Evolutionary conservation across 331 rosid species (phyloP).

Genomic region (Malus hybrid): DNA sequence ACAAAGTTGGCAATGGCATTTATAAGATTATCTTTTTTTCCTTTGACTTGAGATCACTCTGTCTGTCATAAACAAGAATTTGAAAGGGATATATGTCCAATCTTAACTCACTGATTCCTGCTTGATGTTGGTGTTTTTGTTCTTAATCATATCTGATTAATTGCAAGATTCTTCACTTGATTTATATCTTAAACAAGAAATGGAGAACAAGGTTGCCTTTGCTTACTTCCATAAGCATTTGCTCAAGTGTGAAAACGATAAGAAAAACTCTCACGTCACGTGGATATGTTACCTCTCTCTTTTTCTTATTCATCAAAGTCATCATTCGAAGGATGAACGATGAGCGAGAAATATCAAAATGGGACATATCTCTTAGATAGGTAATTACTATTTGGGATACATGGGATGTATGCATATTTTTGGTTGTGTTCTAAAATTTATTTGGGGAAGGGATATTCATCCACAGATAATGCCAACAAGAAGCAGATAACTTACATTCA

Average conservation of each 20-base stretch:
- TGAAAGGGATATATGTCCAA: neutral
- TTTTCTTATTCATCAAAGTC: neutral
- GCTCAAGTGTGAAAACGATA: neutral
- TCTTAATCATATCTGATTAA: neutral
- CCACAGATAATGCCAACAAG: constrained; percentile 23
- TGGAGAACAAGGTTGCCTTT: neutral
- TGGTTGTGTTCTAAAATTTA: no score
- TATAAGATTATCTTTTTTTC: neutral
- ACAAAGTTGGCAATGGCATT: neutral
- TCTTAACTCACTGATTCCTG: neutral
- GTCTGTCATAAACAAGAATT: neutral
- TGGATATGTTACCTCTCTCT: neutral
- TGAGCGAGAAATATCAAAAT: no score
- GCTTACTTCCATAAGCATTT: neutral
- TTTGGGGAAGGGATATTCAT: constrained; percentile 26
- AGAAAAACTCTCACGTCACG: neutral
- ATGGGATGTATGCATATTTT: no score
- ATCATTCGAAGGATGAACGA: neutral
- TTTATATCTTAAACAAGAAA: neutral
- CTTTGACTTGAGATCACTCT: neutral
- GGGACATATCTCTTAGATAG: neutral
- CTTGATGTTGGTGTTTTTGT: neutral
- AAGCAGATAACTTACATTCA: constrained; percentile 19
- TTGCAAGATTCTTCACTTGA: neutral
- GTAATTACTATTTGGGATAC: neutral